Evolutionary conservation across 1,139 yeast genomes (phyloP), one percentile per base, ranked within the genome.

Genomic region (Petasospora rhodanensis): DNA sequence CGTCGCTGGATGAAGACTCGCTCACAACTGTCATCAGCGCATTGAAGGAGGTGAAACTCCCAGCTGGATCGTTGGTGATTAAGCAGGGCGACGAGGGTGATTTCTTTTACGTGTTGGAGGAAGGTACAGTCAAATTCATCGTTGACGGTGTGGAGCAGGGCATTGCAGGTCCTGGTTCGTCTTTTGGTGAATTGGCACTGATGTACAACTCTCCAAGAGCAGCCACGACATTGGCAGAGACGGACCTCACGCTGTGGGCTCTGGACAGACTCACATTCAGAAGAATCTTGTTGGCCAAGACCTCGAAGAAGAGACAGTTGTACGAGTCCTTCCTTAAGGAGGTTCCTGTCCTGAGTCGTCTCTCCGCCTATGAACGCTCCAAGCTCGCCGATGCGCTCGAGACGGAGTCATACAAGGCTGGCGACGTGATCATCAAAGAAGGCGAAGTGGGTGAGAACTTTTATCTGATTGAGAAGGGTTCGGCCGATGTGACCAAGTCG

Each of bases 191-290:
- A 60, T 72, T 91, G 54, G 98, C 98, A 2, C 73, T 91, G 51
- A 87, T 91, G 96, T 91, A 91, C 66, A 91, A 91, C 61, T 79
- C 96, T 14, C 97, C 97, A 41, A 77, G 98, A 61, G 98, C 97
- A 6, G 98, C 97, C 13, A 87, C 97, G 1, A 97, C 86, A 2
- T 55, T 71, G 14, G 95, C 96, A 8, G 70, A 76, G 20, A 64
- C 79, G 8, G 82, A 77, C 45, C 73, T 80, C 51, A 74, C 73
- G 21, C 71, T 89, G 33, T 91, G 96, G 96, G 94, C 95, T 2
- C 71, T 91, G 51, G 98, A 91, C 61, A 77, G 98, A 55, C 67
- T 83, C 52, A 89, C 97, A 1, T 91, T 91, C 69, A 80, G 96
- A 61, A 76, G 91, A 57, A 91, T 91, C 45, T 69, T 91, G 41